Conservation (phyloP, 306 rosid genomes). For the Spatholobus suberectus region DNA sequence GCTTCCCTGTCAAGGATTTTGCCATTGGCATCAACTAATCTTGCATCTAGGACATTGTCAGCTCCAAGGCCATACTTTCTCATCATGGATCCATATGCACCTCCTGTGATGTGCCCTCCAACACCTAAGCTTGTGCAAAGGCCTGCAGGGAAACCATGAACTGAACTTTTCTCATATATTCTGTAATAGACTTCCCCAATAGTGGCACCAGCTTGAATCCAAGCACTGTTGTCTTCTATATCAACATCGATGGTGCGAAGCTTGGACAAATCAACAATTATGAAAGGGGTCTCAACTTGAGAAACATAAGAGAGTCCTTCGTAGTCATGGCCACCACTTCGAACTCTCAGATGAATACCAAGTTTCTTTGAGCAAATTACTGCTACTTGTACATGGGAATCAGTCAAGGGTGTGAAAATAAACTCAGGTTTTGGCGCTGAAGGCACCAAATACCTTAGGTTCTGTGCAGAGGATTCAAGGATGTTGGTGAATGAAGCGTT, state of each 20-base stretch:
- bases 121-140: slow-evolving; percentile 82
- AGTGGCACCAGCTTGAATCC: slow-evolving; percentile 90
- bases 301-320: slow-evolving; percentile 88
- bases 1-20: slow-evolving; percentile 57
- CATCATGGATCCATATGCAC: slow-evolving; percentile 86
- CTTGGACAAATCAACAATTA: slow-evolving; percentile 62
- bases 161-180: slow-evolving; percentile 62
- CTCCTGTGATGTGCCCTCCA: slow-evolving; percentile 90
- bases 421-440: slow-evolving; percentile 72
- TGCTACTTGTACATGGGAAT: slow-evolving; percentile 70
- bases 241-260: slow-evolving; percentile 62
- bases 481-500: slow-evolving; percentile 48
- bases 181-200: slow-evolving; percentile 78
- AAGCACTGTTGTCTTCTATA: slow-evolving; percentile 54
- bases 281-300: slow-evolving; percentile 58
- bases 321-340: slow-evolving; percentile 89
- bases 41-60: slow-evolving; percentile 77
- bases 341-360: slow-evolving; percentile 61
- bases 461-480: slow-evolving; percentile 65
- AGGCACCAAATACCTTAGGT: slow-evolving; percentile 56
- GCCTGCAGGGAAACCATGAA: slow-evolving; percentile 80
- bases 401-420: slow-evolving; percentile 65
- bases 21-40: slow-evolving; percentile 63
- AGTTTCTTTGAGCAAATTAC: slow-evolving; percentile 71
- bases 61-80: slow-evolving; percentile 82